Conservation (phyloP, 495 filamentous ascomycete species). For the Penicillium chermesinum region DNA sequence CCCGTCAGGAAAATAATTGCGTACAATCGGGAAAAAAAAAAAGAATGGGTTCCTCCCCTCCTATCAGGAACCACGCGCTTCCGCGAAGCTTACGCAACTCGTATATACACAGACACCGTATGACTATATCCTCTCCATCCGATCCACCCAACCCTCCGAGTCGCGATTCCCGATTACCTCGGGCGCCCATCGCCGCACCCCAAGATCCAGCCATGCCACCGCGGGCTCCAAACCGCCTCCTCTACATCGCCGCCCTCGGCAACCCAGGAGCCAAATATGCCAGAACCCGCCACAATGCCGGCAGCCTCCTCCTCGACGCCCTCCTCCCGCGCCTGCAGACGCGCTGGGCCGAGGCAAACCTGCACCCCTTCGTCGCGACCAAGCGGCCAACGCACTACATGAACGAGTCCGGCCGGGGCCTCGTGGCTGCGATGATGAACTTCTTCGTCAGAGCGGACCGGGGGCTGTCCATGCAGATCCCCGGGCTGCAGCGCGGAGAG, state of each 20-base stretch:
- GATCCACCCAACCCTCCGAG: slow-evolving; percentile 3
- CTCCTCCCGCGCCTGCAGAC: slow-evolving; percentile 42
- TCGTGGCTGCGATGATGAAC: slow-evolving; percentile 32
- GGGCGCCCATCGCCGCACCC: background rate
- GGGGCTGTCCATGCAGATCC: background rate
- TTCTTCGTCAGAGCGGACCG: slow-evolving; percentile 44
- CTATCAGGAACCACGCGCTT: too few species aligned
- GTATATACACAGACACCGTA: too few species aligned
- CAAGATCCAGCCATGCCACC: background rate
- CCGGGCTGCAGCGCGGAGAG: background rate
- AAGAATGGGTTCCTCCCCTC: too few species aligned
- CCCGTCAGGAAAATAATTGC: too few species aligned
- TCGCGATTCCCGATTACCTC: slow-evolving; percentile 19
- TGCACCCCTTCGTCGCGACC: background rate
- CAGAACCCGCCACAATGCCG: slow-evolving; percentile 74
- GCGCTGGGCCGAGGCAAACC: slow-evolving; percentile 13
- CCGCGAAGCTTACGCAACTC: slow-evolving; percentile 1
- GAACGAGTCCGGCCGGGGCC: slow-evolving; percentile 61
- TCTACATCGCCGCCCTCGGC: slow-evolving; percentile 69
- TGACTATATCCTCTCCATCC: too few species aligned
- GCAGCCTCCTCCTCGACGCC: slow-evolving; percentile 62
- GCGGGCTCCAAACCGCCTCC: slow-evolving; percentile 30
- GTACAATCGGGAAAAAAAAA: too few species aligned
- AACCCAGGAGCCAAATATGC: slow-evolving; percentile 56
- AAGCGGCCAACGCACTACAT: slow-evolving; percentile 46